These are phyloP conservation scores for Cicer chorassanicum DNA, from an alignment of 306 rosid genomes.

Conservation along the genomic window DNA sequence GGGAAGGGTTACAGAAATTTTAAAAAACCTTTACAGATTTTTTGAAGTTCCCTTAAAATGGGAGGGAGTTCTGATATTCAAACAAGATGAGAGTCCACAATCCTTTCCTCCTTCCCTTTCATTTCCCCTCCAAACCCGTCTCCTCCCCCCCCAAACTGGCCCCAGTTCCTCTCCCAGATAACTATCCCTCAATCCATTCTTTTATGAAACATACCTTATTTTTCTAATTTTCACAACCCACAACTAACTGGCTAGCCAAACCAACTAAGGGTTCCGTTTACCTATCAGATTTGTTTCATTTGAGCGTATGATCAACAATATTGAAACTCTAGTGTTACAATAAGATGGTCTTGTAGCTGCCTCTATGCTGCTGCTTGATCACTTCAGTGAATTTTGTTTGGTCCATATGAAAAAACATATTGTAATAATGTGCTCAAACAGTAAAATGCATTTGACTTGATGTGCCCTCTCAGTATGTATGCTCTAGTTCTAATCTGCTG, in stretches of 20 bases:
- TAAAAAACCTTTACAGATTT: background rate
- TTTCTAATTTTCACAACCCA: background rate
- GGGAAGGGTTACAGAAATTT: background rate
- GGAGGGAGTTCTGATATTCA: background rate
- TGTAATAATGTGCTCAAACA: constrained; percentile 33
- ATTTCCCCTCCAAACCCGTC: background rate
- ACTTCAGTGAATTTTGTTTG: background rate
- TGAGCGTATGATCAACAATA: constrained; percentile 25
- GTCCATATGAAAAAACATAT: constrained; percentile 22
- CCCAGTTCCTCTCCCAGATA: background rate
- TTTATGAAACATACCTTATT: background rate
- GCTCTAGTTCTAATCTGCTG: constrained; percentile 24
- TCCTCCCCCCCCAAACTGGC: background rate
- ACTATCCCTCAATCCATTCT: background rate
- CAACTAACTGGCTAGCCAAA: background rate
- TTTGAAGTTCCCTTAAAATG: background rate
- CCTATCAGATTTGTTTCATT: constrained; percentile 12
- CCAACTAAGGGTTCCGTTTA: background rate
- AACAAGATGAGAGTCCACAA: background rate
- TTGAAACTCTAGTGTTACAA: constrained; percentile 19
- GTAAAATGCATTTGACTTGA: constrained; percentile 29
- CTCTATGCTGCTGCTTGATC: constrained; percentile 7
- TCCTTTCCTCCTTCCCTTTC: background rate
- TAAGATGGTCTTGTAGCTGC: constrained; percentile 32
- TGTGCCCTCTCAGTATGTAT: constrained; percentile 26